These are phyloP conservation scores for Carex cristatella DNA, from an alignment of 176 grass and related monocot genomes.

Conservation along the genomic window DNA sequence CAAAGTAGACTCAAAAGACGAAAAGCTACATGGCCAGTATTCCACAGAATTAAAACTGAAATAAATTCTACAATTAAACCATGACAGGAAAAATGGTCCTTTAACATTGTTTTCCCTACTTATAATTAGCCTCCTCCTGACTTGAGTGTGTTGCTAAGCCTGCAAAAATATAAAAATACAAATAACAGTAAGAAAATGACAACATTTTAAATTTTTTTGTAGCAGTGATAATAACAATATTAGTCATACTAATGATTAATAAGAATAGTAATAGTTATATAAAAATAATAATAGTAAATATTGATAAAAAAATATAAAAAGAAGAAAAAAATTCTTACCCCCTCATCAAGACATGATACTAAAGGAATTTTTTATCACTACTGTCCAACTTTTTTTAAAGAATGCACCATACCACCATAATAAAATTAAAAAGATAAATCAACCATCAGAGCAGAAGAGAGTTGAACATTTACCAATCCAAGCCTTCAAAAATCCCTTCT, in stretches of 20 bases:
- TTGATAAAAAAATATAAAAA: not conserved
- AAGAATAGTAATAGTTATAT: not conserved
- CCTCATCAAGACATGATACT: not conserved
- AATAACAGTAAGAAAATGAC: not conserved
- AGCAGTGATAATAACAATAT: not conserved
- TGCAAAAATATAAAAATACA: constrained; percentile 28
- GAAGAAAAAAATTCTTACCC: not conserved
- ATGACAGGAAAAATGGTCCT: constrained; percentile 3
- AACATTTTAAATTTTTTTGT: not conserved
- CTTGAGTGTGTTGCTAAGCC: constrained; percentile 93
- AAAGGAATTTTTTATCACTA: not conserved
- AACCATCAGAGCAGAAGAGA: not conserved
- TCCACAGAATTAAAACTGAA: constrained; percentile 1
- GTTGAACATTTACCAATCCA: constrained; percentile 72
- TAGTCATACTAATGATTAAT: not conserved
- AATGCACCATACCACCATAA: not conserved
- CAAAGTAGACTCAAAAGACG: constrained; percentile 5
- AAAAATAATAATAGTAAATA: not conserved
- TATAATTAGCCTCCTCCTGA: constrained; percentile 69
- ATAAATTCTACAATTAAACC: constrained; percentile 24
- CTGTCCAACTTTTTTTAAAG: not conserved
- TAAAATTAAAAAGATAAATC: not conserved
- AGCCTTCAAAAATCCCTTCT: constrained; percentile 97
- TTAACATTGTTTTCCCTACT: not conserved
- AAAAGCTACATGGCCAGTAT: constrained; percentile 8